Base-by-base conservation (phyloP, 2,329 filamentous ascomycete species). In the Westerdykella sp. region DNA sequence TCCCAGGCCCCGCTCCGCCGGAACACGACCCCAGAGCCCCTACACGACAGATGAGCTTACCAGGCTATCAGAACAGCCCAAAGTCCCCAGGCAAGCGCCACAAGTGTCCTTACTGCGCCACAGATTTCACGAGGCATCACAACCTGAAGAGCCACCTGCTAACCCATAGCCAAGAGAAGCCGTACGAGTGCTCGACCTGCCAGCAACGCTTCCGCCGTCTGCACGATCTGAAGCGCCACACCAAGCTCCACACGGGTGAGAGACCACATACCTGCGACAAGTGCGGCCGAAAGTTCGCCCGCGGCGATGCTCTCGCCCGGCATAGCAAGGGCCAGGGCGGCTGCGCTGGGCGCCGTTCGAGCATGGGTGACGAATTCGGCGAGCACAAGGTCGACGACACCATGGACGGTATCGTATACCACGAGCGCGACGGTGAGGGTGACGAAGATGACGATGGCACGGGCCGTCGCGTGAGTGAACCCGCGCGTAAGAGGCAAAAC, bases 151-250 rank as follows among this genome's bases (percentile, higher is more conserved):
- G 89, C 55, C 93, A 98, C 70, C 78, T 98, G 44, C 79, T 98
- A 63, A 97, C 93, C 0, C 93, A 97, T 68, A 96, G 90, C 59
- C 91, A 98, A 73, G 93, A 98, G 68, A 98, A 98, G 69, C 93
- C 93, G 0, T 98, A 93, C 62, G 80, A 93, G 22, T 98, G 93
- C 63, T 83, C 87, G 49, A 88, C 87, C n/a, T 98, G 93, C 65
- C 81, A 91, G 56, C 87, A 93, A 67, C 83, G 91, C 41, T 98
- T 98, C 68, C 81, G 93, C 43, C 82, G 93, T 50, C 75, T 97
- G 40, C 93, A 98, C 63, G 93, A 98, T 61, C 71, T 98, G 53
- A 98, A 98, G 72, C 82, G 93, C 34, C 93, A 98, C 65, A 89
- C 85, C 51, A 98, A 98, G 69, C 78, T 98, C 16, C 93, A 98